A percentile compares a stretch with the other conserved stretches of the same genome.
Evolutionary conservation across 2,329 filamentous ascomycete genomes (phyloP).

Genomic region (Aspergillus brunneoviolaceus): DNA sequence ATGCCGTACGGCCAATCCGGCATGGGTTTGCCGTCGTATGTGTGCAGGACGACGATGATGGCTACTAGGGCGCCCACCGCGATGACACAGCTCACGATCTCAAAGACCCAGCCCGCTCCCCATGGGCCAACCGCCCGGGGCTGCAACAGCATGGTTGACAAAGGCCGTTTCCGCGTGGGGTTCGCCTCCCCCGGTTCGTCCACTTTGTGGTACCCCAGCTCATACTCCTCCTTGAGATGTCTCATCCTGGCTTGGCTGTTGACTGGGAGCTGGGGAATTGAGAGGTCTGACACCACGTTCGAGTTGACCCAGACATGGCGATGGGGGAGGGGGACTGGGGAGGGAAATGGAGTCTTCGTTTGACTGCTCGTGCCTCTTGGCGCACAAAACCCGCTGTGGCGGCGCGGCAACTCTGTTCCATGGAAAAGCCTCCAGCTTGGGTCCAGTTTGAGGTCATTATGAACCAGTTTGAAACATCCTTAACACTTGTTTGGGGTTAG

Average conservation of each 20-base stretch:
- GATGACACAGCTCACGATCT: slow-evolving; percentile 23
- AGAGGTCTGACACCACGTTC: not conserved
- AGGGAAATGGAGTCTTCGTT: not conserved
- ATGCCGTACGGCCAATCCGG: slow-evolving; percentile 34
- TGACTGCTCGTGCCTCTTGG: not conserved
- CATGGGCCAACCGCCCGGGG: slow-evolving; percentile 15
- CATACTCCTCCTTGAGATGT: slow-evolving; percentile 14
- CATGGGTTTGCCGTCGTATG: slow-evolving; percentile 28
- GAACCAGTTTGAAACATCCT: not conserved
- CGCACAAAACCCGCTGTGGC: not conserved
- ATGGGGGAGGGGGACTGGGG: not conserved
- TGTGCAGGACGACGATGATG: slow-evolving; percentile 34
- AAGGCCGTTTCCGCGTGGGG: slow-evolving; percentile 9
- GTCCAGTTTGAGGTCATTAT: not conserved
- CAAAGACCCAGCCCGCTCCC: slow-evolving; percentile 22
- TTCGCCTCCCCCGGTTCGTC: slow-evolving; percentile 10
- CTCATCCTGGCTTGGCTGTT: slow-evolving; percentile 11
- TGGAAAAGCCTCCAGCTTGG: not conserved
- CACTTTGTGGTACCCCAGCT: slow-evolving; percentile 16
- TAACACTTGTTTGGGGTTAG: not conserved
- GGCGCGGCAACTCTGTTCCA: not conserved
- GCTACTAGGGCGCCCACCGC: slow-evolving; percentile 35
- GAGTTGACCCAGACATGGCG: not conserved
- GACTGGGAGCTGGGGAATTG: not conserved
- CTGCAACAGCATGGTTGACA: slow-evolving; percentile 19